Evolutionary conservation across 1,139 yeast species (phyloP).

Genomic region (Candida tropicalis): DNA sequence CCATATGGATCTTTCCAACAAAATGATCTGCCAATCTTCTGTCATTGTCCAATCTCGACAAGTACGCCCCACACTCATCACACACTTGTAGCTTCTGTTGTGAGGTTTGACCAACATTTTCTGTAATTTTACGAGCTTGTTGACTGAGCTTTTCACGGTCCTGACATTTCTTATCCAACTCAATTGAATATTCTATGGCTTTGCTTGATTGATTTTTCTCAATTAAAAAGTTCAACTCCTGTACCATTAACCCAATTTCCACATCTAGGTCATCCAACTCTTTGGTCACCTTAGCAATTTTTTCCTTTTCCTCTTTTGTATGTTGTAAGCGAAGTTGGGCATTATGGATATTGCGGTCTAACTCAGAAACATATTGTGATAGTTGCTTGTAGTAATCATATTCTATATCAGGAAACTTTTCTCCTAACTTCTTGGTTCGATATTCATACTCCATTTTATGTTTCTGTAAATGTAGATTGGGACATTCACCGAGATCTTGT

Average conservation of each 20-base stretch:
- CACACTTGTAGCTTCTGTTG: conserved; percentile 93
- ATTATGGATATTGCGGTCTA: conserved; percentile 64
- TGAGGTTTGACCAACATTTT: conserved; percentile 80
- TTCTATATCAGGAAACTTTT: conserved; percentile 68
- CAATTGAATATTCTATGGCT: conserved; percentile 51
- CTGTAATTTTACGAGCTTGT: conserved; percentile 61
- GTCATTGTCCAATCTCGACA: conserved; percentile 86
- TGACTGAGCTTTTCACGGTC: conserved; percentile 54
- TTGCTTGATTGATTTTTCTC: conserved; percentile 53
- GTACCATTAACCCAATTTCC: conserved; percentile 65
- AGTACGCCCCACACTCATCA: conserved; percentile 87
- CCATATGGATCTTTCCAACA: conserved; percentile 83
- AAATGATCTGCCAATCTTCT: conserved; percentile 90
- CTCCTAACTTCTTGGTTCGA: conserved; percentile 55
- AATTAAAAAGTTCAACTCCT: conserved; percentile 66
- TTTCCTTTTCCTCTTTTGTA: conserved; percentile 74
- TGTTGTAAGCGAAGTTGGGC: conserved; percentile 74
- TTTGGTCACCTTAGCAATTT: conserved; percentile 61
- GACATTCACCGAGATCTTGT: conserved; percentile 82
- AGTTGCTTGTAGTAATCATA: conserved; percentile 63
- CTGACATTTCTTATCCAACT: conserved; percentile 45
- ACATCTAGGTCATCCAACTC: conserved; percentile 71
- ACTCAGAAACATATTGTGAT: conserved; percentile 60
- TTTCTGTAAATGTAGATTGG: conserved; percentile 74
- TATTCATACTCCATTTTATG: conserved; percentile 72